phyloP scores from a whole-genome alignment of 2,329 filamentous ascomycete species.

The Cryoendolithus antarcticus region DNA sequence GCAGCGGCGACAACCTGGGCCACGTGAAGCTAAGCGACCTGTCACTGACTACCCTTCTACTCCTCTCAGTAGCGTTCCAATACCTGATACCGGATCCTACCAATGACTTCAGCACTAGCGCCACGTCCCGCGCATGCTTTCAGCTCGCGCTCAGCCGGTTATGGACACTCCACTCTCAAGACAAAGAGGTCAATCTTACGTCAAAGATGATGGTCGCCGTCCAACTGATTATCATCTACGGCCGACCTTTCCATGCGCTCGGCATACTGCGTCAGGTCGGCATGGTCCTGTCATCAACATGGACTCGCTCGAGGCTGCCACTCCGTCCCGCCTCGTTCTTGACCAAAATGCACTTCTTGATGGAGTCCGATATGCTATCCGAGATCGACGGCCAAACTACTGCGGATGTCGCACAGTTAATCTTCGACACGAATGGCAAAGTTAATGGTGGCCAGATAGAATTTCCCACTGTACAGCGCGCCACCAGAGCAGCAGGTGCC shows the following conservation, averaged over 20 bases:
- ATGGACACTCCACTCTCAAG: conserved; percentile 5
- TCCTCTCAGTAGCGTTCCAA: conserved; percentile 4
- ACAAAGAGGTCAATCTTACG: conserved; percentile 4
- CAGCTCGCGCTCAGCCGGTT: conserved; percentile 4
- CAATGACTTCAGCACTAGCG: conserved; percentile 4
- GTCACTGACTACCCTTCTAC: neutral
- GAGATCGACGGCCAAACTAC: conserved; percentile 5
- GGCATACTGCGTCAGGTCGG: conserved; percentile 4
- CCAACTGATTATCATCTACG: conserved; percentile 4
- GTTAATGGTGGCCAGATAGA: conserved; percentile 4
- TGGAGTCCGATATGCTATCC: no score
- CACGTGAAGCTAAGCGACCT: conserved; percentile 5
- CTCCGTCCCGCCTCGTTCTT: conserved; percentile 4
- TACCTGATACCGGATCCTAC: conserved; percentile 4
- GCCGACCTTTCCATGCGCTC: conserved; percentile 3
- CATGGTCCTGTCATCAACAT: conserved; percentile 1
- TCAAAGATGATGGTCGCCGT: conserved; percentile 5
- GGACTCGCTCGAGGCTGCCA: conserved; percentile 5
- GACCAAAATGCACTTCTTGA: conserved; percentile 5
- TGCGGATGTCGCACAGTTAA: conserved; percentile 1
- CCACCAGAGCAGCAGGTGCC: conserved; percentile 5
- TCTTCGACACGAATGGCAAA: conserved; percentile 5
- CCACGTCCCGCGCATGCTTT: conserved; percentile 4
- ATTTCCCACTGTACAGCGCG: conserved; percentile 3
- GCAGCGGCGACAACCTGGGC: no score